These are phyloP conservation scores for Pisolithus orientalis DNA, from an alignment of 768 basidiomycete species.

Conservation along the genomic window DNA sequence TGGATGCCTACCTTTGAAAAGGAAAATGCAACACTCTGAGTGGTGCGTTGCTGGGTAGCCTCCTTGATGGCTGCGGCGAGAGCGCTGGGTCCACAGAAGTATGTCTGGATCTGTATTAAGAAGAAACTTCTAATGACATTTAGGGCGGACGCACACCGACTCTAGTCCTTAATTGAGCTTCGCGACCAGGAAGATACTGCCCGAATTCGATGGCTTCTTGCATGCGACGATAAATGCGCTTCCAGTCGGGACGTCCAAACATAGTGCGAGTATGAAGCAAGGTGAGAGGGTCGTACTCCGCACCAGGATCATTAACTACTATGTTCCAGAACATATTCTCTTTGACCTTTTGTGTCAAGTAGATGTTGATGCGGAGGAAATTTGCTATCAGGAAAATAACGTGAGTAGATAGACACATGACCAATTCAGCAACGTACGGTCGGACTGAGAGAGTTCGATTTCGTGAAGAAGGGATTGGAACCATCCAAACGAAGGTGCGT, in stretches of 20 bases:
- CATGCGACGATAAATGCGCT: slow-evolving; percentile 69
- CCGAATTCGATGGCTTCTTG: slow-evolving; percentile 75
- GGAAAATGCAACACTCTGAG: slow-evolving; percentile 57
- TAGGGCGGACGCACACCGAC: slow-evolving; percentile 57
- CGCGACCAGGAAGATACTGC: slow-evolving; percentile 73
- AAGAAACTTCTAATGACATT: slow-evolving; percentile 2
- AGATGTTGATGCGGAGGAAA: slow-evolving; percentile 89
- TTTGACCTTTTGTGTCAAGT: slow-evolving; percentile 79
- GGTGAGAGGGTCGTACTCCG: slow-evolving; percentile 85
- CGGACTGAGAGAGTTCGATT: slow-evolving; percentile 82
- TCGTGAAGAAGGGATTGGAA: slow-evolving; percentile 87
- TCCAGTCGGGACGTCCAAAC: slow-evolving; percentile 92
- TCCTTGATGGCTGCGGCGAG: slow-evolving; percentile 74
- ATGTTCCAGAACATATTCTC: slow-evolving; percentile 92
- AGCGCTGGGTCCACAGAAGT: slow-evolving; percentile 76
- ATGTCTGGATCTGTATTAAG: slow-evolving; percentile 43
- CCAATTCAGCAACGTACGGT: slow-evolving; percentile 52
- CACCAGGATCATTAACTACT: slow-evolving; percentile 78
- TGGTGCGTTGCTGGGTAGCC: slow-evolving; percentile 53
- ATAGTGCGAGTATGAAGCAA: slow-evolving; percentile 83
- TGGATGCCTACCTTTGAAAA: slow-evolving; percentile 69
- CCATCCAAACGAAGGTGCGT: slow-evolving; percentile 98
- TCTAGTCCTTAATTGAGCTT: slow-evolving; percentile 73
- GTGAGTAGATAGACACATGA: slow-evolving; percentile 6
- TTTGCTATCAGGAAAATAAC: slow-evolving; percentile 47